phyloP scores from a whole-genome alignment of 1,284 basidiomycete genomes.

The Thelephora terrestris region DNA sequence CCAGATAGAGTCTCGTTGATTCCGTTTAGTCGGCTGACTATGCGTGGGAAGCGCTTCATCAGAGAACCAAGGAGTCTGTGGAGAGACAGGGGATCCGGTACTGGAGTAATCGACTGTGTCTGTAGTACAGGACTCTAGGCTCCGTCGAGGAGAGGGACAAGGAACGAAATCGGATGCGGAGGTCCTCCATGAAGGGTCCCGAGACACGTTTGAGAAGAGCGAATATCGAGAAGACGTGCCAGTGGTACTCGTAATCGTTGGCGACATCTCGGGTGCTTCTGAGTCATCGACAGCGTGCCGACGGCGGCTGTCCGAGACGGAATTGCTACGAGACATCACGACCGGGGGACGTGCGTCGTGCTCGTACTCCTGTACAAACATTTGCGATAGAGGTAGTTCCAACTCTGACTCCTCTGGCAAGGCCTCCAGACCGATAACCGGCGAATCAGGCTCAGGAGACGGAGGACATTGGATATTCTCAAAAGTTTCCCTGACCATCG shows the following conservation, averaged over 20 bases:
- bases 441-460: conserved; percentile 8
- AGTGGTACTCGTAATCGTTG: conserved; percentile 1
- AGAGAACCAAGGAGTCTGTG: conserved; percentile 7
- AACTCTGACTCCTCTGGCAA: conserved; percentile 12
- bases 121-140: conserved; percentile 3
- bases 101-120: not conserved
- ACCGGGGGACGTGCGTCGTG: conserved; percentile 4
- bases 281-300: conserved; percentile 8
- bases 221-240: conserved; percentile 6
- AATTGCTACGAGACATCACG: conserved; percentile 11
- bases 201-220: conserved; percentile 12
- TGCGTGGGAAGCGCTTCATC: conserved; percentile 11
- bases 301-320: conserved; percentile 9
- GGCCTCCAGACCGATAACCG: conserved; percentile 2
- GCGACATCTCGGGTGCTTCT: not conserved
- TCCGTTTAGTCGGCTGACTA: conserved; percentile 18
- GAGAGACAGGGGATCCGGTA: conserved; percentile 1
- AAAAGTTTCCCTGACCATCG: not conserved
- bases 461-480: conserved; percentile 11
- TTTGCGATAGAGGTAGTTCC: conserved; percentile 1
- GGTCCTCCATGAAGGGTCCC: conserved; percentile 18
- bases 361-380: not conserved
- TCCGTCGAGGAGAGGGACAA: conserved; percentile 1
- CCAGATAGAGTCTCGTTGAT: no score
- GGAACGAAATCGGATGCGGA: conserved; percentile 6